Percentiles rank a stretch among this genome's conserved stretches.
These are phyloP conservation scores for Diaporthe velutina DNA, from an alignment of 2,329 filamentous ascomycete species.

Conservation along the genomic window DNA sequence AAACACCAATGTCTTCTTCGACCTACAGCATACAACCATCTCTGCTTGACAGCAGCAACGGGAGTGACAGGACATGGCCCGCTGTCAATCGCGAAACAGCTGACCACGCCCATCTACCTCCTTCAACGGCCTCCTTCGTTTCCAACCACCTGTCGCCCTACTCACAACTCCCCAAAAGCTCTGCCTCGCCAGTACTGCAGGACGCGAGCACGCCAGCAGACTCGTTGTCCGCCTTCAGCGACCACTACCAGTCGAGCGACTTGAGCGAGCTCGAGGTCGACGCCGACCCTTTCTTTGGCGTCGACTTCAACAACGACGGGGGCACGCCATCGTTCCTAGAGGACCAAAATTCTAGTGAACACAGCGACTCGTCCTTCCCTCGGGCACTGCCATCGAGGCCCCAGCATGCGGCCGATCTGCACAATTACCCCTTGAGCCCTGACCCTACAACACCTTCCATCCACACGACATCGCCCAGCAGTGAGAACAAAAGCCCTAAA, in stretches of 20 bases:
- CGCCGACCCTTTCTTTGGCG: constrained; percentile 65
- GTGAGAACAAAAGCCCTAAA: constrained; percentile 48
- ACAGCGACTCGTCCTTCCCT: constrained; percentile 29
- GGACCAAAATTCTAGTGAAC: constrained; percentile 43
- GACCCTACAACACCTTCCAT: constrained; percentile 62
- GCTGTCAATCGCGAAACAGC: constrained; percentile 2
- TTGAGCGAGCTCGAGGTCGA: constrained; percentile 56
- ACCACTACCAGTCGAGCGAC: constrained; percentile 64
- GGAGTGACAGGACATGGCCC: constrained; percentile 36
- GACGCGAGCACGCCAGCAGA: constrained; percentile 62
- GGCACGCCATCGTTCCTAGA: constrained; percentile 61
- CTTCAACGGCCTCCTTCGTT: constrained; percentile 50
- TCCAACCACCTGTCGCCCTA: constrained; percentile 58
- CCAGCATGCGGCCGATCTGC: constrained; percentile 43
- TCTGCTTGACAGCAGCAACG: constrained; percentile 38
- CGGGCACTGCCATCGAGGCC: constrained; percentile 27
- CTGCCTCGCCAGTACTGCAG: constrained; percentile 54
- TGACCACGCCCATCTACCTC: constrained; percentile 42
- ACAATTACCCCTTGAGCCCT: constrained; percentile 63
- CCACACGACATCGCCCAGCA: constrained; percentile 57
- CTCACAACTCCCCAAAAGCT: constrained; percentile 54
- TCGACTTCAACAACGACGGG: constrained; percentile 60
- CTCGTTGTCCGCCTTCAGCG: constrained; percentile 59
- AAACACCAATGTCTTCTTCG: constrained; percentile 40
- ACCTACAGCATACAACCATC: constrained; percentile 37